A percentile compares a stretch with the other conserved stretches of the same genome.
Evolutionary conservation across 768 basidiomycete genomes (phyloP).

Genomic region (Termitomyces sp.): DNA sequence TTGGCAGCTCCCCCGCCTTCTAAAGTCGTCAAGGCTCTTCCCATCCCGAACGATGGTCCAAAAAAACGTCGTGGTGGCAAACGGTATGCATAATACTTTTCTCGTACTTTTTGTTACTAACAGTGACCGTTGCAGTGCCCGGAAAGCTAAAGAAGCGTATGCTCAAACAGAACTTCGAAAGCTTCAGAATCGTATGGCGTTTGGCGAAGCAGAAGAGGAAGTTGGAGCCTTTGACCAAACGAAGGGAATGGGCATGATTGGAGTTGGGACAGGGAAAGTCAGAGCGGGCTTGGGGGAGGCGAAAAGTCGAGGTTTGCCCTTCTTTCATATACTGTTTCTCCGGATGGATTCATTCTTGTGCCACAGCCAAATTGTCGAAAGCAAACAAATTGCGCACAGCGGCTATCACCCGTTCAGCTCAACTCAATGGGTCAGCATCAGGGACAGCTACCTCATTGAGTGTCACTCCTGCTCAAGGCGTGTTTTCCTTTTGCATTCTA

Average conservation of each 20-base stretch:
- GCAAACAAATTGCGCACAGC: conserved; percentile 88
- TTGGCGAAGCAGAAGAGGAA: conserved; percentile 94
- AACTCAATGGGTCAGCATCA: conserved; percentile 43
- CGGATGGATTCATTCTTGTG: background rate
- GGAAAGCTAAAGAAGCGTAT: conserved; percentile 98
- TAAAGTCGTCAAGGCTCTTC: conserved; percentile 89
- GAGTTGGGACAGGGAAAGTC: conserved; percentile 80
- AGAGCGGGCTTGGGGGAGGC: conserved; percentile 83
- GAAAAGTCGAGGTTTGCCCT: conserved; percentile 76
- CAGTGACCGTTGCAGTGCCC: conserved; percentile 51
- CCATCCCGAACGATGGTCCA: conserved; percentile 91
- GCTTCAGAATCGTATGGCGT: conserved; percentile 93
- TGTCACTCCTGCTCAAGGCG: conserved; percentile 95
- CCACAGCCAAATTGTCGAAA: conserved; percentile 89
- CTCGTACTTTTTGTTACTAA: background rate
- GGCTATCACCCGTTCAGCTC: conserved; percentile 72
- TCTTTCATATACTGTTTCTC: conserved; percentile 3
- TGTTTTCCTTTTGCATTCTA: conserved; percentile 8
- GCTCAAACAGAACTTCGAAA: conserved; percentile 96
- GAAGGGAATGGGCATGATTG: conserved; percentile 98
- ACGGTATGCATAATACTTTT: conserved; percentile 44
- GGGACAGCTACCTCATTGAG: conserved; percentile 90
- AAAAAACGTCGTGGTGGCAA: conserved; percentile 96
- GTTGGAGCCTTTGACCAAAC: conserved; percentile 96
- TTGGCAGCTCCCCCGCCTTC: conserved; percentile 91